Evolutionary conservation across 2,329 filamentous ascomycete genomes (phyloP).

Genomic region (Huntiella decipiens): DNA sequence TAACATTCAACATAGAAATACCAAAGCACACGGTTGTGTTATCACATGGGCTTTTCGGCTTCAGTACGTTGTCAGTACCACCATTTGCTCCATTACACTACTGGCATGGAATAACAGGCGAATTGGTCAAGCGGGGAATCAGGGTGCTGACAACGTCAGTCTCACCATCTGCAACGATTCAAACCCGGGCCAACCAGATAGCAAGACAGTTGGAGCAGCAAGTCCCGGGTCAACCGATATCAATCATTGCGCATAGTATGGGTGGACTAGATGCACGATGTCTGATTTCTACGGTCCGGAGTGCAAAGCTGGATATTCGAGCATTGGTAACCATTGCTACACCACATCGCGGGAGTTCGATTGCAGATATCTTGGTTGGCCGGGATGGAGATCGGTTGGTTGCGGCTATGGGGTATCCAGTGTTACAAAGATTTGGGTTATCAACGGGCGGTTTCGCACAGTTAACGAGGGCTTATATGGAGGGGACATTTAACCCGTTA

Average conservation of each 20-base stretch:
- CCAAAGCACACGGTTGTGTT: slow-evolving; percentile 45
- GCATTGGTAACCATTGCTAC: slow-evolving; percentile 36
- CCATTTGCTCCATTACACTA: slow-evolving; percentile 37
- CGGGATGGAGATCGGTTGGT: slow-evolving; percentile 21
- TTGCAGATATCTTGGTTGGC: slow-evolving; percentile 34
- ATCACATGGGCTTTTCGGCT: slow-evolving; percentile 46
- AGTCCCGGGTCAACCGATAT: slow-evolving; percentile 37
- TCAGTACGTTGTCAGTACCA: slow-evolving; percentile 35
- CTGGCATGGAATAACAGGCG: slow-evolving; percentile 45
- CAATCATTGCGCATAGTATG: slow-evolving; percentile 56
- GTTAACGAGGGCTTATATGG: slow-evolving; percentile 40
- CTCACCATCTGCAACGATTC: slow-evolving; percentile 41
- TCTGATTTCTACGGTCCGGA: slow-evolving; percentile 39
- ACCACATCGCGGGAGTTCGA: slow-evolving; percentile 34
- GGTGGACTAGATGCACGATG: slow-evolving; percentile 46
- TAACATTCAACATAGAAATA: slow-evolving; percentile 1
- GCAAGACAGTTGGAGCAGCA: slow-evolving; percentile 29
- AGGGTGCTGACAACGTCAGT: slow-evolving; percentile 42
- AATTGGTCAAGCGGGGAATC: slow-evolving; percentile 31
- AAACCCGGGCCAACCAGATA: slow-evolving; percentile 39
- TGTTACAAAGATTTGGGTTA: slow-evolving; percentile 31
- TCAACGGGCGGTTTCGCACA: slow-evolving; percentile 42
- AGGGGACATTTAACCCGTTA: slow-evolving; percentile 36
- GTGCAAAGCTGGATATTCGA: slow-evolving; percentile 26
- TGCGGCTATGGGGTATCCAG: slow-evolving; percentile 30